Evolutionary conservation across 2,329 filamentous ascomycete species (phyloP).

Genomic region (Cladophialophora exuberans): DNA sequence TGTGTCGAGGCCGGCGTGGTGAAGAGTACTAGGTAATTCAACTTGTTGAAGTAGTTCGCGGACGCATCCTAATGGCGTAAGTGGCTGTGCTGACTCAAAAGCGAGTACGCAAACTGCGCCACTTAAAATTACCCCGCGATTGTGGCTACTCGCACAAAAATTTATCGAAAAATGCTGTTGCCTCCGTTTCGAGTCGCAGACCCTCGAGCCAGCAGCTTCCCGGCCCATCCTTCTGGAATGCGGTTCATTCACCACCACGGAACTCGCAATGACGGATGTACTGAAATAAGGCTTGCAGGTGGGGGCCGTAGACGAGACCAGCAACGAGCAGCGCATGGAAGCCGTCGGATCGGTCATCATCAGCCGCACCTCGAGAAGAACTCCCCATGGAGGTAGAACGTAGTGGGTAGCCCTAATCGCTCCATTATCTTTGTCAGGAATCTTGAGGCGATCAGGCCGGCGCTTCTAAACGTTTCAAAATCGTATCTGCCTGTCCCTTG

Average conservation of each 20-base stretch:
- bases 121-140: slow-evolving; percentile 6
- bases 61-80: slow-evolving; percentile 1
- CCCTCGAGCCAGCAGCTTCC: background rate
- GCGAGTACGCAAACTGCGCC: background rate
- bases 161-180: background rate
- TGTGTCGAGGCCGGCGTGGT: too few relatives aligned
- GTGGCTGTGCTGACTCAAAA: slow-evolving; percentile 7
- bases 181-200: background rate
- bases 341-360: slow-evolving; percentile 13
- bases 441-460: slow-evolving; percentile 3
- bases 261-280: too few relatives aligned
- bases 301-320: background rate
- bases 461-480: slow-evolving; percentile 6
- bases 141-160: slow-evolving; percentile 13
- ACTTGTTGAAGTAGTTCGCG: too few relatives aligned
- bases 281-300: background rate
- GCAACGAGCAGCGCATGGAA: slow-evolving; percentile 1
- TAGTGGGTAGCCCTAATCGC: background rate
- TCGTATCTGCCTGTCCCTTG: slow-evolving; percentile 24
- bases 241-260: background rate
- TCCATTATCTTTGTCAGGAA: slow-evolving; percentile 1
- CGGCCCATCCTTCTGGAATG: background rate
- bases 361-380: slow-evolving; percentile 7
- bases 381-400: background rate
- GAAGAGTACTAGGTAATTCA: too few relatives aligned